These are phyloP conservation scores for Candida saitoana DNA, from an alignment of 805 yeast genomes.

Conservation along the genomic window DNA sequence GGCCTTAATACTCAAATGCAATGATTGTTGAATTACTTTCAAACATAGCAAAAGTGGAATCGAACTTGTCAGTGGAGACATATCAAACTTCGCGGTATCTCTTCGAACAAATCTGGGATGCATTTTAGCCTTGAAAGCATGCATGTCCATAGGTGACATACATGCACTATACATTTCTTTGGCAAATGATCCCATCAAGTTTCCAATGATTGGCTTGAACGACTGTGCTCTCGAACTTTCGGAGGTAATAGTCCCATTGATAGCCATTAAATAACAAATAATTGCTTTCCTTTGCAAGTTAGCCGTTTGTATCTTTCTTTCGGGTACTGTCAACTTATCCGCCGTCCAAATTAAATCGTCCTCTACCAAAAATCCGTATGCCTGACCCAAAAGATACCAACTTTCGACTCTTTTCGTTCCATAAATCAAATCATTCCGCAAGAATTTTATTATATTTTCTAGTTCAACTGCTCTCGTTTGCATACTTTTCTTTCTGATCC, in stretches of 20 bases:
- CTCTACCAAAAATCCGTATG: constrained; percentile 74
- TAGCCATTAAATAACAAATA: constrained; percentile 71
- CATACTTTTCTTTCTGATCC: constrained; percentile 65
- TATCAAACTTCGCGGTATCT: constrained; percentile 22
- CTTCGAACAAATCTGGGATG: constrained; percentile 32
- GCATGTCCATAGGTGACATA: constrained; percentile 60
- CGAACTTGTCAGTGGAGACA: constrained; percentile 17
- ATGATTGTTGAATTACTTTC: constrained; percentile 38
- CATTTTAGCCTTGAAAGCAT: constrained; percentile 46
- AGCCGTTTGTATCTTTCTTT: constrained; percentile 59
- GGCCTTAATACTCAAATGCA: constrained; percentile 44
- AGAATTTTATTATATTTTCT: constrained; percentile 63
- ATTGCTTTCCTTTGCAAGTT: constrained; percentile 64
- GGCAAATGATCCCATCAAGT: constrained; percentile 52
- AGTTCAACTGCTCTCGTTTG: constrained; percentile 81
- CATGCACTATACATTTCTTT: constrained; percentile 57
- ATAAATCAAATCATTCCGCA: constrained; percentile 63
- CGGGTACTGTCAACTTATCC: constrained; percentile 65
- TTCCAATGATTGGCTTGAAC: constrained; percentile 33
- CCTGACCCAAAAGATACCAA: constrained; percentile 82
- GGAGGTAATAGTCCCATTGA: constrained; percentile 34
- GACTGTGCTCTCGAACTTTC: constrained; percentile 7
- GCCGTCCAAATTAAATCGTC: constrained; percentile 92
- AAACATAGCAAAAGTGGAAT: constrained; percentile 25
- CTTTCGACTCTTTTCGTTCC: constrained; percentile 71